These are phyloP conservation scores for Malus hybrid DNA, from an alignment of 331 rosid species.

Conservation along the genomic window DNA sequence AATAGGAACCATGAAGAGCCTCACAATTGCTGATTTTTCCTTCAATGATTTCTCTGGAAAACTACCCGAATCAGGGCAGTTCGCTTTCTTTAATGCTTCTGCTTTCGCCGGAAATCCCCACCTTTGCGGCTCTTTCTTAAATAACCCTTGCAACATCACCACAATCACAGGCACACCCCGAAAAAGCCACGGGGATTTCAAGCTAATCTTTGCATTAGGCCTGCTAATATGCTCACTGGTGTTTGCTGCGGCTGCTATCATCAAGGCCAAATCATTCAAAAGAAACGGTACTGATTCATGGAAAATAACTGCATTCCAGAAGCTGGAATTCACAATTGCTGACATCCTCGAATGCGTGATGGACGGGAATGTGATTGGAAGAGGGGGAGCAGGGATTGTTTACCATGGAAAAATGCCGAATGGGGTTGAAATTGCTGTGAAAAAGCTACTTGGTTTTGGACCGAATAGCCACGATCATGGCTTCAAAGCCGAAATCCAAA, in stretches of 20 bases:
- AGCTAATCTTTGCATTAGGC: slow-evolving; percentile 73
- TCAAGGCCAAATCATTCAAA: slow-evolving; percentile 58
- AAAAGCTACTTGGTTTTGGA: slow-evolving; percentile 65
- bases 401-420: slow-evolving; percentile 89
- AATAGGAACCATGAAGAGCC: slow-evolving; percentile 67
- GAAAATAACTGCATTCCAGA: slow-evolving; percentile 76
- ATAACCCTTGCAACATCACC: slow-evolving; percentile 65
- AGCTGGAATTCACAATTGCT: slow-evolving; percentile 58
- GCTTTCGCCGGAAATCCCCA: slow-evolving; percentile 73
- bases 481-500: slow-evolving; percentile 78
- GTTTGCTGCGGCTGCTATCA: slow-evolving; percentile 59
- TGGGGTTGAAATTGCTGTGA: slow-evolving; percentile 77
- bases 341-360: slow-evolving; percentile 75
- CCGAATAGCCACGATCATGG: slow-evolving; percentile 70
- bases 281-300: slow-evolving; percentile 42
- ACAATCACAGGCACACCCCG: slow-evolving; percentile 22
- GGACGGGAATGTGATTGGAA: slow-evolving; percentile 80
- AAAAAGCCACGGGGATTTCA: slow-evolving; percentile 34
- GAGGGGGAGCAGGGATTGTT: slow-evolving; percentile 92
- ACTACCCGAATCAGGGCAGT: slow-evolving; percentile 72
- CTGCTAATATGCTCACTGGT: slow-evolving; percentile 56
- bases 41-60: slow-evolving; percentile 66
- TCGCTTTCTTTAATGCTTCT: slow-evolving; percentile 57
- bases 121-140: slow-evolving; percentile 54
- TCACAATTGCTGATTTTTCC: slow-evolving; percentile 82